Evolutionary conservation across 805 yeast species (phyloP).

Genomic region (Candida sphagnicola): DNA sequence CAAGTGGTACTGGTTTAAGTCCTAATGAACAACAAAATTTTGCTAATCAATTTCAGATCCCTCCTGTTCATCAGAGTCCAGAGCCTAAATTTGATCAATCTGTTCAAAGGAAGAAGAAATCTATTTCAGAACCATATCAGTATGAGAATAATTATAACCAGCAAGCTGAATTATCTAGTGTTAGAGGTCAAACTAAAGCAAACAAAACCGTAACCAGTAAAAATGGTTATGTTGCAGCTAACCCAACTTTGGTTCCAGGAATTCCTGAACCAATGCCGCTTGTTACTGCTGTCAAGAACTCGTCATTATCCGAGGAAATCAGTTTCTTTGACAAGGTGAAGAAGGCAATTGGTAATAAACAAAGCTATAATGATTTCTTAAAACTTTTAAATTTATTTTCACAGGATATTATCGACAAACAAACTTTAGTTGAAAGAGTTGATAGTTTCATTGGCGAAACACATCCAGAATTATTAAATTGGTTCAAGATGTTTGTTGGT

Average conservation of each 20-base stretch:
- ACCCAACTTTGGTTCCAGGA: slow-evolving; percentile 77
- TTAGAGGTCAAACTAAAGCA: slow-evolving; percentile 30
- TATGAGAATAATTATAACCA: slow-evolving; percentile 33
- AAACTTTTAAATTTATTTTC: slow-evolving; percentile 84
- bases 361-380: slow-evolving; percentile 86
- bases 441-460: slow-evolving; percentile 79
- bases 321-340: slow-evolving; percentile 90
- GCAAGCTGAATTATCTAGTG: slow-evolving; percentile 47
- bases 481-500: slow-evolving; percentile 93
- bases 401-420: slow-evolving; percentile 84
- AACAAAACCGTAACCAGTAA: slow-evolving; percentile 8
- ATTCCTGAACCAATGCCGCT: slow-evolving; percentile 77
- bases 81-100: slow-evolving; percentile 5
- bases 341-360: slow-evolving; percentile 82
- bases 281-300: slow-evolving; percentile 38
- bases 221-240: slow-evolving; percentile 35
- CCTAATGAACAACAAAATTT: slow-evolving; percentile 16
- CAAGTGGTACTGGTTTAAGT: slow-evolving; percentile 31
- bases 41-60: slow-evolving; percentile 5
- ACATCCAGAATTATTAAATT: slow-evolving; percentile 70
- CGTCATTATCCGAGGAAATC: slow-evolving; percentile 78
- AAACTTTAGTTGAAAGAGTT: slow-evolving; percentile 75
- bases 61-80: slow-evolving; percentile 15
- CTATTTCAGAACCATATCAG: slow-evolving; percentile 23
- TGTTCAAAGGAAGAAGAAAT: slow-evolving; percentile 16